These are phyloP conservation scores for Fraxinus quadrangulata DNA, from an alignment of 257 asterid genomes.

Conservation along the genomic window DNA sequence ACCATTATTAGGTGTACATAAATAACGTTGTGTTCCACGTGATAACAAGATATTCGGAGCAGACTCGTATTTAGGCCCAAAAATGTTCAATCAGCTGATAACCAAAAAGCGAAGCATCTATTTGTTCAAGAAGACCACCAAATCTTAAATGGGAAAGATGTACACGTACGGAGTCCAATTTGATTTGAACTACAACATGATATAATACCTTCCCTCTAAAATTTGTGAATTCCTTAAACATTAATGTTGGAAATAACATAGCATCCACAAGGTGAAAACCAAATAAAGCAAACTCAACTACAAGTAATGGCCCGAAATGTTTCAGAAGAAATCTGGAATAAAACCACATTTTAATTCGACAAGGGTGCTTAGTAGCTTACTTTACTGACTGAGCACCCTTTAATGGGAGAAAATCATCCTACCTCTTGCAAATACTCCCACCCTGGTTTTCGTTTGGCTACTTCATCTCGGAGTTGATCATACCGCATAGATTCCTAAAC, in stretches of 20 bases:
- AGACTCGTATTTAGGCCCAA: no score
- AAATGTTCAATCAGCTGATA: no score
- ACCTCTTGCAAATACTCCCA: slow-evolving; percentile 98
- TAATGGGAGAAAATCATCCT: slow-evolving; percentile 24
- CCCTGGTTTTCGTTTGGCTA: slow-evolving; percentile 83
- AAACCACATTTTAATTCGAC: neutral
- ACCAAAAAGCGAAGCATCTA: no score
- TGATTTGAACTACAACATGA: neutral
- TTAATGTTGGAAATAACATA: neutral
- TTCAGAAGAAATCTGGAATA: neutral
- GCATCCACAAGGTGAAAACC: neutral
- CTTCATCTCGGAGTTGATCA: slow-evolving; percentile 89
- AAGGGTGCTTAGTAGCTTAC: neutral
- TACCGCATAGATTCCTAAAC: slow-evolving; percentile 82
- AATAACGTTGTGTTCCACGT: no score
- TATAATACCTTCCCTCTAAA: no score
- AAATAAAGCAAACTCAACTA: neutral
- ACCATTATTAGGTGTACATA: no score
- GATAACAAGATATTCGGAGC: no score
- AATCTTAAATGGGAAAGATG: neutral
- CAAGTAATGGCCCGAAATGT: neutral
- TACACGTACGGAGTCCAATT: no score
- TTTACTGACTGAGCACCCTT: neutral
- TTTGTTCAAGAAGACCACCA: neutral
- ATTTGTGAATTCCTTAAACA: neutral